phyloP scores from a whole-genome alignment of 805 yeast genomes.

The Candida gorgasii region DNA sequence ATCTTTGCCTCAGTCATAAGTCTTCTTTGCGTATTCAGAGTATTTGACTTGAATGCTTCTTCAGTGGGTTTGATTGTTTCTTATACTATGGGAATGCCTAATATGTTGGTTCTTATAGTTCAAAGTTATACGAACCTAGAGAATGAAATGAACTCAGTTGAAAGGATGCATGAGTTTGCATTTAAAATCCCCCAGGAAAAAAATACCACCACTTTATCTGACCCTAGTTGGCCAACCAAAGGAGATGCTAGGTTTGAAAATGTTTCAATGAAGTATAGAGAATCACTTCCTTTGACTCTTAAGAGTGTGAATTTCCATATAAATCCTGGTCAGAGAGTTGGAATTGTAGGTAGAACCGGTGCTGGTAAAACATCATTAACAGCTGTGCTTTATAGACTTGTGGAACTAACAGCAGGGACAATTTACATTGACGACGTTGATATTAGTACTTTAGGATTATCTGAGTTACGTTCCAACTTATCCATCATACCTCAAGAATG shows the following conservation, averaged over 20 bases:
- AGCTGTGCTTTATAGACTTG: slow-evolving; percentile 58
- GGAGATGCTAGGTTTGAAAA: slow-evolving; percentile 51
- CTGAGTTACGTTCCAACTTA: slow-evolving; percentile 54
- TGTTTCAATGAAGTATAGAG: slow-evolving; percentile 57
- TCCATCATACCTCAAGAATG: slow-evolving; percentile 76
- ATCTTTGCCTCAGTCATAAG: slow-evolving; percentile 29
- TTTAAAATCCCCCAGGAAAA: slow-evolving; percentile 67
- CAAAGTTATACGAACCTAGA: slow-evolving; percentile 38
- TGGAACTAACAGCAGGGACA: slow-evolving; percentile 51
- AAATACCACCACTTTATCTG: too few relatives aligned
- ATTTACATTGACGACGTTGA: slow-evolving; percentile 61
- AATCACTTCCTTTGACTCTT: slow-evolving; percentile 58
- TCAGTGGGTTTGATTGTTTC: slow-evolving; percentile 38
- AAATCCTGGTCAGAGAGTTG: slow-evolving; percentile 65
- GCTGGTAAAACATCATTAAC: slow-evolving; percentile 76
- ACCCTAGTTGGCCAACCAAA: slow-evolving; percentile 57
- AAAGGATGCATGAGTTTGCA: slow-evolving; percentile 46
- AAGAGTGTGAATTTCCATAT: slow-evolving; percentile 46
- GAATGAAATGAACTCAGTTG: slow-evolving; percentile 42
- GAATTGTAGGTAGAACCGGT: slow-evolving; percentile 88
- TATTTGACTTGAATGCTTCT: slow-evolving; percentile 34
- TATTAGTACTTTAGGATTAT: slow-evolving; percentile 51
- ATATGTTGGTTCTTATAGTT: slow-evolving; percentile 35
- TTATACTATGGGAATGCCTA: slow-evolving; percentile 36
- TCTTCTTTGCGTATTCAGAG: slow-evolving; percentile 34